A percentile compares a stretch with the other conserved stretches of the same genome.
Conservation (phyloP, 495 filamentous ascomycete genomes). For the Penicillium pancosmium region DNA sequence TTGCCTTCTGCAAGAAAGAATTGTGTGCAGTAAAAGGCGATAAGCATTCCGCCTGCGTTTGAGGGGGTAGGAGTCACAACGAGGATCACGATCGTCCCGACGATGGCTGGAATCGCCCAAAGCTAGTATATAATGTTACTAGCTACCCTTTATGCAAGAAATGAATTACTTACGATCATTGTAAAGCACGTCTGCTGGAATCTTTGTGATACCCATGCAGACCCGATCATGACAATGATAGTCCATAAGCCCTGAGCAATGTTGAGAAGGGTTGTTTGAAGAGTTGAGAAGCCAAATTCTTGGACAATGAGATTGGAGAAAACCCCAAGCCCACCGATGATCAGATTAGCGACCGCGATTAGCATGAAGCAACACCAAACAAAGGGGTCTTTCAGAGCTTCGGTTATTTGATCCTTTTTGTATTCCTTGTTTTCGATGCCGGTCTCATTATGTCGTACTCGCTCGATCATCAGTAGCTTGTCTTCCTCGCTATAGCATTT, state of each 20-base stretch:
- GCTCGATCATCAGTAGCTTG: conserved; percentile 51
- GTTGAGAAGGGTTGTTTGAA: conserved; percentile 35
- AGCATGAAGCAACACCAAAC: conserved; percentile 29
- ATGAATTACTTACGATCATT: conserved; percentile 24
- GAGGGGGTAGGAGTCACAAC: conserved; percentile 19
- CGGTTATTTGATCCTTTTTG: conserved; percentile 51
- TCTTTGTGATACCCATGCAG: conserved; percentile 15
- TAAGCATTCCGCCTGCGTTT: conserved; percentile 23
- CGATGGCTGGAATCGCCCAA: conserved; percentile 15
- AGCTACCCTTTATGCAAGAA: not conserved
- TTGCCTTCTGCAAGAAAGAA: conserved; percentile 26
- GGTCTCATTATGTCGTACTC: conserved; percentile 55
- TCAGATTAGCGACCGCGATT: conserved; percentile 17
- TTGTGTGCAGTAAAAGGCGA: conserved; percentile 32
- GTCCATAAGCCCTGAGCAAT: conserved; percentile 27
- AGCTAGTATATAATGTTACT: not conserved
- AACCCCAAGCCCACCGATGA: conserved; percentile 33
- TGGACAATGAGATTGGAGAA: conserved; percentile 40
- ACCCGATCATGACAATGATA: conserved; percentile 26
- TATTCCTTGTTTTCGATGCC: conserved; percentile 58
- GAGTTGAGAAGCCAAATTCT: conserved; percentile 32
- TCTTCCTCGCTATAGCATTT: conserved; percentile 46
- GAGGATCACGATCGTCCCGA: conserved; percentile 24
- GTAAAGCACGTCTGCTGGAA: conserved; percentile 24
- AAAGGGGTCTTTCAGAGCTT: conserved; percentile 47